A percentile compares a stretch with the other conserved stretches of the same genome.
phyloP scores from a whole-genome alignment of 768 basidiomycete genomes.

The Daedaleopsis nitida region DNA sequence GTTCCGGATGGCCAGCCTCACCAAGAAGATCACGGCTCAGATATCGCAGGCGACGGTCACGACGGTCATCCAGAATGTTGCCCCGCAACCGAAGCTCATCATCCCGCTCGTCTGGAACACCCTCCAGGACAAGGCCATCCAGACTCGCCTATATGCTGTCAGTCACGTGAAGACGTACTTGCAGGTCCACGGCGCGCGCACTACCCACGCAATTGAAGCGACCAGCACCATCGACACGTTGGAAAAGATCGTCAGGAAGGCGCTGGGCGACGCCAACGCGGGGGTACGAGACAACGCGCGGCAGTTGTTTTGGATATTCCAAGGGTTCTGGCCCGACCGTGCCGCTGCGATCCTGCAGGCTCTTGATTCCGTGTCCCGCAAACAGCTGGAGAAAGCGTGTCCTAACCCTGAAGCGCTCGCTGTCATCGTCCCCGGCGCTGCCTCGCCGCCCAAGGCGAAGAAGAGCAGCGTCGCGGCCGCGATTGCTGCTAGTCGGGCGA shows the following conservation, averaged over 20 bases:
- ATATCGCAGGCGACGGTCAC: conserved; percentile 77
- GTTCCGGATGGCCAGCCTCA: conserved; percentile 84
- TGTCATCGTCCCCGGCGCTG: conserved; percentile 39
- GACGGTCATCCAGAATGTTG: conserved; percentile 67
- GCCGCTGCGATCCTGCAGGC: conserved; percentile 63
- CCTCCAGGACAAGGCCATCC: conserved; percentile 80
- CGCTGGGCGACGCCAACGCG: conserved; percentile 78
- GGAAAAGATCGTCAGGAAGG: conserved; percentile 73
- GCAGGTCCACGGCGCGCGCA: conserved; percentile 66
- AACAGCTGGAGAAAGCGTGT: conserved; percentile 85
- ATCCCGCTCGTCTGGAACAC: conserved; percentile 68
- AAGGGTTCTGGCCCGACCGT: conserved; percentile 72
- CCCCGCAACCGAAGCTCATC: conserved; percentile 68
- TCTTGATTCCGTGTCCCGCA: conserved; percentile 69
- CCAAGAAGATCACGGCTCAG: conserved; percentile 90
- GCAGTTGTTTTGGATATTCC: conserved; percentile 77
- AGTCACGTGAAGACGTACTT: conserved; percentile 77
- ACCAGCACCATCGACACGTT: conserved; percentile 68
- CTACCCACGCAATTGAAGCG: conserved; percentile 67
- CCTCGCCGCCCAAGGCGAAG: conserved; percentile 57
- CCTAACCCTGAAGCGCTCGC: conserved; percentile 54
- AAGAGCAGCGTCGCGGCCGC: conserved; percentile 84
- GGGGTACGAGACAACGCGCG: conserved; percentile 76
- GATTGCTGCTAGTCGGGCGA: conserved; percentile 88
- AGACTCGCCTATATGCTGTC: conserved; percentile 66